These are phyloP conservation scores for Phoma herbarum DNA, from an alignment of 2,329 filamentous ascomycete species.

Conservation along the genomic window DNA sequence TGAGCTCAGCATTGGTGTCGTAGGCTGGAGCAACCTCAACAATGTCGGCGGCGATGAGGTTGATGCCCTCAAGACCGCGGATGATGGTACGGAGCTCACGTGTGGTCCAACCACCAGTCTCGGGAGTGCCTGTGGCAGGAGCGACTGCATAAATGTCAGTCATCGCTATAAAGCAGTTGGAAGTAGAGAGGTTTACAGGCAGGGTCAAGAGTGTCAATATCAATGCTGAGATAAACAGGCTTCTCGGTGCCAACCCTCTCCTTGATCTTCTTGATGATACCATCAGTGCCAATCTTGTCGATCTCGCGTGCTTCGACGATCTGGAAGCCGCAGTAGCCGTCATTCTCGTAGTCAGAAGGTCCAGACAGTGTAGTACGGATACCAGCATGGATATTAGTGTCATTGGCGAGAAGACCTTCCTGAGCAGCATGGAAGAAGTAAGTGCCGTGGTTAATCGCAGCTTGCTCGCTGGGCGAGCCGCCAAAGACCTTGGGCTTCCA, in stretches of 20 bases:
- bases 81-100: conserved; percentile 76
- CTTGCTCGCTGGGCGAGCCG: conserved; percentile 77
- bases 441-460: conserved; percentile 84
- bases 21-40: conserved; percentile 79
- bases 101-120: conserved; percentile 79
- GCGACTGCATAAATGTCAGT: conserved; percentile 59
- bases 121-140: conserved; percentile 77
- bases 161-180: neutral
- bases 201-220: conserved; percentile 89
- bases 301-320: conserved; percentile 80
- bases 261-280: conserved; percentile 80
- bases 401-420: conserved; percentile 80
- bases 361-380: conserved; percentile 84
- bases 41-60: conserved; percentile 74
- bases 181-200: conserved; percentile 64
- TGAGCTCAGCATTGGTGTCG: conserved; percentile 75
- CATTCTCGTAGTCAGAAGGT: conserved; percentile 82
- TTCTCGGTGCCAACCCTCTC: conserved; percentile 76
- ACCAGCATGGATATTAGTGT: conserved; percentile 87
- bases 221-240: conserved; percentile 82
- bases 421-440: conserved; percentile 86
- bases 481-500: conserved; percentile 90
- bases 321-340: conserved; percentile 84
- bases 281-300: conserved; percentile 72
- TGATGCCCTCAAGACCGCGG: conserved; percentile 72